Evolutionary conservation across 139 green algal genomes (phyloP).

Genomic region (Spirogloea muscicola): DNA sequence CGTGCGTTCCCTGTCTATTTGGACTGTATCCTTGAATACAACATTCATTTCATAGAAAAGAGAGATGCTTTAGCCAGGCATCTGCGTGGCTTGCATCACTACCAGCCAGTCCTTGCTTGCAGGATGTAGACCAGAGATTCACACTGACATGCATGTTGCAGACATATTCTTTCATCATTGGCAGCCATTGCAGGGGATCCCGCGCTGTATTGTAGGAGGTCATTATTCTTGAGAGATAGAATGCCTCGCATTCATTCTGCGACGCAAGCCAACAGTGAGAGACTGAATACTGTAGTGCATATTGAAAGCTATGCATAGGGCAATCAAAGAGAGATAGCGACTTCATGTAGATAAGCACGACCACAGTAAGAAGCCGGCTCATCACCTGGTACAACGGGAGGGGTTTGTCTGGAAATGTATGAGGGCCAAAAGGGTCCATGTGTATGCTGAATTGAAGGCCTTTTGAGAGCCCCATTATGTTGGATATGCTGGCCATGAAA

Average conservation of each 20-base stretch:
- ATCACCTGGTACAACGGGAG: conserved; percentile 32
- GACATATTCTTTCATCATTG: conserved; percentile 35
- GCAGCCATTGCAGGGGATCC: conserved; percentile 21
- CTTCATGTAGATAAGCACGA: background rate
- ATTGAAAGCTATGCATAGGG: too few species aligned
- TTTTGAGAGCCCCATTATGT: conserved; percentile 36
- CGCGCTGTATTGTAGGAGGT: background rate
- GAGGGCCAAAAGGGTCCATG: conserved; percentile 13
- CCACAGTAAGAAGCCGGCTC: background rate
- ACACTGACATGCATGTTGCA: conserved; percentile 40
- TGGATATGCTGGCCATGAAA: conserved; percentile 26
- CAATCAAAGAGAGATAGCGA: background rate
- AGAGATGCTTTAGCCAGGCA: background rate
- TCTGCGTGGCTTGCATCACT: too few species aligned
- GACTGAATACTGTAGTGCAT: too few species aligned
- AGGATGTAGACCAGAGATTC: background rate
- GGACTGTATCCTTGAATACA: too few species aligned
- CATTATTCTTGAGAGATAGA: conserved; percentile 35
- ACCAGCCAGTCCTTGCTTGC: background rate
- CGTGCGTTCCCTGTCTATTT: too few species aligned
- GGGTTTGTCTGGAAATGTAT: conserved; percentile 30
- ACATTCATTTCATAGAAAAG: background rate
- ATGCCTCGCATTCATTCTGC: conserved; percentile 38
- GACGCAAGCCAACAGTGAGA: too few species aligned
- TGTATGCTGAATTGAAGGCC: conserved; percentile 27